A percentile compares a stretch with the other conserved stretches of the same genome.
Conservation (phyloP, 768 basidiomycete genomes). For the Cytidiella melzeri region DNA sequence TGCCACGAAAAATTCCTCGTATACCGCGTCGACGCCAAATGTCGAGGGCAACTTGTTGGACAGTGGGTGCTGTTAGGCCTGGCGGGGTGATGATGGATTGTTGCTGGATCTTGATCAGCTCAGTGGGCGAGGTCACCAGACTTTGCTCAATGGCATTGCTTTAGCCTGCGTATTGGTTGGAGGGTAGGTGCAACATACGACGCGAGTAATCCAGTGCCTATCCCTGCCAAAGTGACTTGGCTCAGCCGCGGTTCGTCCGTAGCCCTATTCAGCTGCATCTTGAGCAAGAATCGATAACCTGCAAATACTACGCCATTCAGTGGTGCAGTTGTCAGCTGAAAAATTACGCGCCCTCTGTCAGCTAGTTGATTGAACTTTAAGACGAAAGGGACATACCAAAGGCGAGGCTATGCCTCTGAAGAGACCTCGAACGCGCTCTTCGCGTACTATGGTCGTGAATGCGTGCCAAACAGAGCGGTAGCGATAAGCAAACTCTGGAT, state of each 20-base stretch:
- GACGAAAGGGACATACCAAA: slow-evolving; percentile 42
- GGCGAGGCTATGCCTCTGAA: slow-evolving; percentile 80
- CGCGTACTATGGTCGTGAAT: slow-evolving; percentile 57
- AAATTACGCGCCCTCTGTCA: too few species aligned
- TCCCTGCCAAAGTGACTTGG: slow-evolving; percentile 74
- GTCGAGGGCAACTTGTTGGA: slow-evolving; percentile 44
- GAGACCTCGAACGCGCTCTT: slow-evolving; percentile 62
- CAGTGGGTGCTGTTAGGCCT: slow-evolving; percentile 19
- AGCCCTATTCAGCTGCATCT: slow-evolving; percentile 46
- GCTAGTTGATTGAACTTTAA: not conserved
- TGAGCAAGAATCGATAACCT: slow-evolving; percentile 75
- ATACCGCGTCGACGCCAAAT: slow-evolving; percentile 55
- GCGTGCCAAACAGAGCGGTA: slow-evolving; percentile 66
- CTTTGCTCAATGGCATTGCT: slow-evolving; percentile 33
- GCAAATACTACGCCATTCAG: slow-evolving; percentile 88
- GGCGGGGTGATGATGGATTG: slow-evolving; percentile 38
- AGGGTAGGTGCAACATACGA: slow-evolving; percentile 49
- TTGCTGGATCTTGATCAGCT: slow-evolving; percentile 84
- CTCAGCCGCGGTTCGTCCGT: slow-evolving; percentile 52
- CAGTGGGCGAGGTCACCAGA: slow-evolving; percentile 74
- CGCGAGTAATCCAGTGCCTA: slow-evolving; percentile 71
- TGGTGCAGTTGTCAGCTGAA: slow-evolving; percentile 62
- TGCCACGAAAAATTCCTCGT: slow-evolving; percentile 70
- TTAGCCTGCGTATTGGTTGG: too few species aligned
- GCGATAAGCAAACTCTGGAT: slow-evolving; percentile 44